Conservation (phyloP, 805 yeast genomes). For the Ogataea salicorniae region DNA sequence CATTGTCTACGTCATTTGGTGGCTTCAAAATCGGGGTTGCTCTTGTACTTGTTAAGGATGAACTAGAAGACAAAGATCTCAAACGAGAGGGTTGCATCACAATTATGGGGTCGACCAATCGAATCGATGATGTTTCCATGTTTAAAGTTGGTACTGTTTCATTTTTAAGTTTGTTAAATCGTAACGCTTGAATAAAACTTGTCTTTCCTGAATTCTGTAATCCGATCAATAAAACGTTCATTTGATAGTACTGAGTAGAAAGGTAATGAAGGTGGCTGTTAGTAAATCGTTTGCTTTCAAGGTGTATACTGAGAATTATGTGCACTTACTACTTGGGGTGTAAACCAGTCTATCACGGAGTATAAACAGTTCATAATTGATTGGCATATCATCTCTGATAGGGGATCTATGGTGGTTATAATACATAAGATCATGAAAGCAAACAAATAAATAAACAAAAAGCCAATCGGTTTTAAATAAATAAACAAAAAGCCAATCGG, state of each 20-base stretch:
- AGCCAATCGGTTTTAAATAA: too few species aligned
- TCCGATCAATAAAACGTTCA: conserved; percentile 27
- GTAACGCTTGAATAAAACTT: conserved; percentile 19
- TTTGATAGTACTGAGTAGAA: conserved; percentile 20
- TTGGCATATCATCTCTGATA: too few species aligned
- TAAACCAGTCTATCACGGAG: conserved; percentile 6
- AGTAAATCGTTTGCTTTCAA: not conserved
- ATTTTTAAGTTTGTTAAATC: not conserved
- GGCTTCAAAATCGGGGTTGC: not conserved
- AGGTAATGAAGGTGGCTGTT: not conserved
- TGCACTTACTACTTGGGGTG: conserved; percentile 16
- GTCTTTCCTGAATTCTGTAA: conserved; percentile 29
- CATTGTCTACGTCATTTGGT: too few species aligned
- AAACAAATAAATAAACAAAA: too few species aligned
- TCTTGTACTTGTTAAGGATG: not conserved
- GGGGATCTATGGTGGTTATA: too few species aligned
- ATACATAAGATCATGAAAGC: too few species aligned
- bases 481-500: too few species aligned
- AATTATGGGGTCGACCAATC: conserved; percentile 5
- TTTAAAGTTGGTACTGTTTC: conserved; percentile 27
- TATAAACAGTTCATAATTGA: conserved; percentile 1
- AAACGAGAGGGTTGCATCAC: conserved; percentile 5
- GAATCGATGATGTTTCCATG: conserved; percentile 9
- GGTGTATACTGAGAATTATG: not conserved
- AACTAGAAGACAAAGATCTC: not conserved